phyloP scores from a whole-genome alignment of 2,329 filamentous ascomycete genomes.

The Calonectria hawksworthii region DNA sequence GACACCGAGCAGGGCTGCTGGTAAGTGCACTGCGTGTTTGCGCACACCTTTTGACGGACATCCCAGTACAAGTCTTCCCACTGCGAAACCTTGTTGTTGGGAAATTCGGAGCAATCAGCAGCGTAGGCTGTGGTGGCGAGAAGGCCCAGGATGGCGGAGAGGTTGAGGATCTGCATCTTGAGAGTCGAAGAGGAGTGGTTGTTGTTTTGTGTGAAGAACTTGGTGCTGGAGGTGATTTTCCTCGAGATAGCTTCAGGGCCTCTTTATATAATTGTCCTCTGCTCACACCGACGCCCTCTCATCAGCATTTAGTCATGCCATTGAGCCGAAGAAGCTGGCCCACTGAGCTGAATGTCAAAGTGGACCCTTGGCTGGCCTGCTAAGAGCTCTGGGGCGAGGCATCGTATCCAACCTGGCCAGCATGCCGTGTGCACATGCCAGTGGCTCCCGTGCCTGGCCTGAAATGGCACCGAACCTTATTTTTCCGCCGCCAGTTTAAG shows the following conservation, averaged over 20 bases:
- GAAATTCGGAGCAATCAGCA: slow-evolving; percentile 28
- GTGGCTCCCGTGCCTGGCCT: neutral
- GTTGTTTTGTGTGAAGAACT: neutral
- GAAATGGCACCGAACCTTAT: neutral
- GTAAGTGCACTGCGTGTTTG: slow-evolving; percentile 26
- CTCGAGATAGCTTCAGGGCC: neutral
- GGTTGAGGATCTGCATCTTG: slow-evolving; percentile 29
- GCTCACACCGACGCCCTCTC: too few species aligned
- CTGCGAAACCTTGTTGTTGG: neutral
- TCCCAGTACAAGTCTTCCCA: slow-evolving; percentile 30
- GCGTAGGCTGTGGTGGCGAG: slow-evolving; percentile 18
- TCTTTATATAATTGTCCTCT: neutral
- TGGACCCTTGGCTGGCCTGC: neutral
- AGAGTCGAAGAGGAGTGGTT: neutral
- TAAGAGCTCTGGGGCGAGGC: neutral
- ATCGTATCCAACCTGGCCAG: neutral
- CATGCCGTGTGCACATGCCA: neutral
- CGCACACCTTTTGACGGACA: slow-evolving; percentile 31
- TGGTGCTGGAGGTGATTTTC: neutral
- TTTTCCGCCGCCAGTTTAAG: neutral
- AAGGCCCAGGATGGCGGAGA: slow-evolving; percentile 16
- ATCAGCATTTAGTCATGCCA: neutral
- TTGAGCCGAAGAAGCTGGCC: neutral
- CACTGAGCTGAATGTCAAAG: neutral
- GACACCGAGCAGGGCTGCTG: slow-evolving; percentile 29